Evolutionary conservation across 2,329 filamentous ascomycete genomes (phyloP).

Genomic region (Geosmithia putterillii): DNA sequence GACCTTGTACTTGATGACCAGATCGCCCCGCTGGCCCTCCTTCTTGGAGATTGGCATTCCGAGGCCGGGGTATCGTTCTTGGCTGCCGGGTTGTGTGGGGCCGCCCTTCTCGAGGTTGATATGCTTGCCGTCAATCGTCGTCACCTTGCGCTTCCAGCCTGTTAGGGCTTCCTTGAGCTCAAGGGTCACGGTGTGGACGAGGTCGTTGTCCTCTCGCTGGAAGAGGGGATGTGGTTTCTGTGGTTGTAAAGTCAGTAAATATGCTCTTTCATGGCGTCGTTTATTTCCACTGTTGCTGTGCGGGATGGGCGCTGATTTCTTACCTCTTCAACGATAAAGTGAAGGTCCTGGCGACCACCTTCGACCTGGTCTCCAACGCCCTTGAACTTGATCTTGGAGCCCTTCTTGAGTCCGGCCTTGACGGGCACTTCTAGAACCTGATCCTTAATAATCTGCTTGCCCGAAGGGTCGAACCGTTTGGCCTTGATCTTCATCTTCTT

Average conservation of each 20-base stretch:
- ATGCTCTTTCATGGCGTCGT: background rate
- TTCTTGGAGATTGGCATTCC: conserved; percentile 96
- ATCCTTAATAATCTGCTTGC: conserved; percentile 78
- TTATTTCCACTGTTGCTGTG: background rate
- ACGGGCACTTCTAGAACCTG: conserved; percentile 90
- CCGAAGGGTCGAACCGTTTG: conserved; percentile 75
- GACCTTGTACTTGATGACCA: conserved; percentile 83
- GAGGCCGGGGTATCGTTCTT: conserved; percentile 69
- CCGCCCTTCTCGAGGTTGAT: conserved; percentile 68
- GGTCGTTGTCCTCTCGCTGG: conserved; percentile 77
- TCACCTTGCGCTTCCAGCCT: conserved; percentile 84
- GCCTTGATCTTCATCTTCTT: conserved; percentile 99
- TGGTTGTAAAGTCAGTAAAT: conserved; percentile 1
- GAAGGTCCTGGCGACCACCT: conserved; percentile 86
- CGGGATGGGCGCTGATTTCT: conserved; percentile 7
- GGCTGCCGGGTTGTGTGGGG: conserved; percentile 74
- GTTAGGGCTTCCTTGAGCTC: conserved; percentile 89
- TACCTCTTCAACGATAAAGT: conserved; percentile 92
- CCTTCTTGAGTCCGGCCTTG: conserved; percentile 90
- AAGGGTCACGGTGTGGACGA: conserved; percentile 67
- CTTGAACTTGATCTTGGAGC: conserved; percentile 96
- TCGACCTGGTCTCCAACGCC: conserved; percentile 97
- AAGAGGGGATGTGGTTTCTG: conserved; percentile 82
- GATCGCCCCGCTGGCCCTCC: conserved; percentile 70
- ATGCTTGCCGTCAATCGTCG: conserved; percentile 85